A percentile compares a stretch with the other conserved stretches of the same genome.
These are phyloP conservation scores for Trypanosoma scelopori DNA, from an alignment of 208 protist genomes.

Conservation along the genomic window DNA sequence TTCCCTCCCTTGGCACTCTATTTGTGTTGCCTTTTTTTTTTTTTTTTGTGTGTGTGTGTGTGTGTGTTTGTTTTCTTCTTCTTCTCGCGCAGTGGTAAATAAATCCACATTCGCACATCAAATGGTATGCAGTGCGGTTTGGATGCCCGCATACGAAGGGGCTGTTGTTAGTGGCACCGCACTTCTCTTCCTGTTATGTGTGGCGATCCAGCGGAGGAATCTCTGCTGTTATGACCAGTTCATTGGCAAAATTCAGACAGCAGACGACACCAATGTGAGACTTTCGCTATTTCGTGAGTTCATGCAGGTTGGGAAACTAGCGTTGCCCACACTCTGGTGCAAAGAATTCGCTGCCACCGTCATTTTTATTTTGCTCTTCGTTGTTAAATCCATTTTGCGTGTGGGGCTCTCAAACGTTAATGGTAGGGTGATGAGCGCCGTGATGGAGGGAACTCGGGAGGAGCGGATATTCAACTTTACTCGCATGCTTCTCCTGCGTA, in stretches of 20 bases:
- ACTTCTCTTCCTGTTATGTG: conserved; percentile 13
- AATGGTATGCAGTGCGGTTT: neutral
- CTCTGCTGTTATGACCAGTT: conserved; percentile 40
- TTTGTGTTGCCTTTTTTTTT: conserved; percentile 15
- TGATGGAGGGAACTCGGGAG: conserved; percentile 53
- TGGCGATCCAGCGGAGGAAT: conserved; percentile 40
- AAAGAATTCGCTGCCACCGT: conserved; percentile 58
- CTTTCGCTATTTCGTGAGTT: conserved; percentile 58
- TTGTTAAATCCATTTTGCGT: conserved; percentile 73
- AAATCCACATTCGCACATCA: neutral
- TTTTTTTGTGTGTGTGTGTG: too few species aligned
- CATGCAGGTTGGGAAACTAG: conserved; percentile 55
- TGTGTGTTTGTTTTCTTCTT: conserved; percentile 20
- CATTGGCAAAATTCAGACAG: conserved; percentile 46
- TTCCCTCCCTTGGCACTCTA: neutral
- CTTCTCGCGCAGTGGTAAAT: conserved; percentile 29
- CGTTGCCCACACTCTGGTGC: conserved; percentile 71
- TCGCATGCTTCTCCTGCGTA: conserved; percentile 46
- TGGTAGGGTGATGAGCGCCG: conserved; percentile 62
- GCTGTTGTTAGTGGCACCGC: conserved; percentile 6
- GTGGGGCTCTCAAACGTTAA: conserved; percentile 64
- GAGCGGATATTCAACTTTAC: conserved; percentile 54
- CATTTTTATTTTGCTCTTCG: conserved; percentile 82
- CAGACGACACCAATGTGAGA: conserved; percentile 63
- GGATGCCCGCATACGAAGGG: neutral